Conservation (phyloP, 257 asterid species). For the Misopates orontium region DNA sequence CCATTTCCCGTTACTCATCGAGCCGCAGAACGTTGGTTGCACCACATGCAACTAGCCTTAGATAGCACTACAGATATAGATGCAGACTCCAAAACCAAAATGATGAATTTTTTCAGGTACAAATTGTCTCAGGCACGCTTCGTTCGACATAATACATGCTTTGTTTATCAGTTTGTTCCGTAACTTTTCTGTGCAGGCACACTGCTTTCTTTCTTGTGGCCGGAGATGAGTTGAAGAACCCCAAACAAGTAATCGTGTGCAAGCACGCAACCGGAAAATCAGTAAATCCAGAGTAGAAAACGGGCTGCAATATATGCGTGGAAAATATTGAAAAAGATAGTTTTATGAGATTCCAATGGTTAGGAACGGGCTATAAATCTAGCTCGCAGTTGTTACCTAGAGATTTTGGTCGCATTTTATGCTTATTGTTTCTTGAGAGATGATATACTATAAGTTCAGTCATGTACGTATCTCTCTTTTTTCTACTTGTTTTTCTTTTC, state of each 20-base stretch:
- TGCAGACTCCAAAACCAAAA: slow-evolving; percentile 70
- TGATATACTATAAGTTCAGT: no score
- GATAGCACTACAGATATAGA: slow-evolving; percentile 67
- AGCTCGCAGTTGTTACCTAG: no score
- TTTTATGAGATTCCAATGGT: no score
- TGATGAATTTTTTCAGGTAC: slow-evolving; percentile 86
- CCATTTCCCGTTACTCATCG: slow-evolving; percentile 85
- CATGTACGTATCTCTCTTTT: no score
- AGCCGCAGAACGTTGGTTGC: slow-evolving; percentile 97
- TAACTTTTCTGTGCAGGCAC: slow-evolving; percentile 52
- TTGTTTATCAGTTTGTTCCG: not conserved
- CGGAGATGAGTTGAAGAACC: slow-evolving; percentile 79
- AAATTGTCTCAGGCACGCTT: not conserved
- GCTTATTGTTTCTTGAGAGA: no score
- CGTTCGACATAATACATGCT: not conserved
- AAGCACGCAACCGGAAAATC: slow-evolving; percentile 62
- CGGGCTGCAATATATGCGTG: not conserved
- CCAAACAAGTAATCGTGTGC: slow-evolving; percentile 49
- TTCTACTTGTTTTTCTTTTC: no score
- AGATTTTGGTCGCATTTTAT: not conserved
- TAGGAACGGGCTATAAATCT: no score
- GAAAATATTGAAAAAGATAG: no score
- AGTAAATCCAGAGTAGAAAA: slow-evolving; percentile 27
- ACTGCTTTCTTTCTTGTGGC: slow-evolving; percentile 96
- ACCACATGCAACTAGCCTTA: slow-evolving; percentile 89